Percentiles rank a stretch among this genome's conserved stretches.
Conservation (phyloP, 2,329 filamentous ascomycete species). For the Pseudogymnoascus sp. region DNA sequence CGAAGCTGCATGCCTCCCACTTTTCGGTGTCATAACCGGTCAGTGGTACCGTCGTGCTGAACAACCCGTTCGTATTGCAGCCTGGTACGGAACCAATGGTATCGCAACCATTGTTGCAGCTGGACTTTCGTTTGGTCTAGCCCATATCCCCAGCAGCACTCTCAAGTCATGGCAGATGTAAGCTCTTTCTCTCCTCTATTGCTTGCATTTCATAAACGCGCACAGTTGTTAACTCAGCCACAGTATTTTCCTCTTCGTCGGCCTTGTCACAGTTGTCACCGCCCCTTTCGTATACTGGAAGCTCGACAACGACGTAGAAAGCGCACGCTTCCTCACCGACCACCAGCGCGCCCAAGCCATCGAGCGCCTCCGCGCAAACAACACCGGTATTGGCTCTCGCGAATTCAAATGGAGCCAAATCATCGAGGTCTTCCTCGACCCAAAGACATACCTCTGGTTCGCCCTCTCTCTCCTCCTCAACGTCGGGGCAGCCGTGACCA, state of each 20-base stretch:
- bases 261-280: slow-evolving; percentile 50
- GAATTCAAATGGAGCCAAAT: slow-evolving; percentile 63
- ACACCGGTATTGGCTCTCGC: slow-evolving; percentile 66
- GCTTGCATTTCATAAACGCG: slow-evolving; percentile 40
- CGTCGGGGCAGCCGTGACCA: slow-evolving; percentile 55
- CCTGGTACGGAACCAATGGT: slow-evolving; percentile 30
- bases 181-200: slow-evolving; percentile 33
- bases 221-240: slow-evolving; percentile 43
- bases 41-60: slow-evolving; percentile 34
- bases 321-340: slow-evolving; percentile 52
- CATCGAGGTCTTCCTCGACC: slow-evolving; percentile 41
- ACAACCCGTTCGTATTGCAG: slow-evolving; percentile 32
- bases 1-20: slow-evolving; percentile 49
- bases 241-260: slow-evolving; percentile 62
- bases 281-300: slow-evolving; percentile 52
- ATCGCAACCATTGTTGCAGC: slow-evolving; percentile 27
- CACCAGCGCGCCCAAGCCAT: slow-evolving; percentile 61
- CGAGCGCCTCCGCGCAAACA: slow-evolving; percentile 65
- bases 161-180: slow-evolving; percentile 31
- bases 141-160: slow-evolving; percentile 38
- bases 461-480: slow-evolving; percentile 55
- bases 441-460: slow-evolving; percentile 53
- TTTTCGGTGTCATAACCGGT: slow-evolving; percentile 33
- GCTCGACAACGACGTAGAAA: slow-evolving; percentile 46
- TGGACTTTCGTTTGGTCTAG: slow-evolving; percentile 28